Conservation (phyloP, 495 filamentous ascomycete species). For the Aspergillus indologenus region DNA sequence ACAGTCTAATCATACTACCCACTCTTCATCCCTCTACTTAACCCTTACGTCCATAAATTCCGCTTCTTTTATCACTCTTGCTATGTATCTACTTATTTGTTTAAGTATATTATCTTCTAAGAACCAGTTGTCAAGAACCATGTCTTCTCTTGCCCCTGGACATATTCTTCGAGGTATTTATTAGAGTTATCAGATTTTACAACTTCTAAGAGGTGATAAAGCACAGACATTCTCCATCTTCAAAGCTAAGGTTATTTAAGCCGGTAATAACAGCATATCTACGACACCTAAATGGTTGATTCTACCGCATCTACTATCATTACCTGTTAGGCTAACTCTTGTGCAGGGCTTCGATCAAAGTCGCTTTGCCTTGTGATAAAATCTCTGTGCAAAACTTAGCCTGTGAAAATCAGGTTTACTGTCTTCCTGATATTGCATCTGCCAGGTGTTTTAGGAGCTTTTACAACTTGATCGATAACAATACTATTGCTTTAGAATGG, state of each 20-base stretch:
- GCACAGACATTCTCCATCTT: constrained; percentile 8
- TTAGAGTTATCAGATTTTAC: not conserved
- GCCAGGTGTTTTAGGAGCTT: constrained; percentile 9
- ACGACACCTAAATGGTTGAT: constrained; percentile 6
- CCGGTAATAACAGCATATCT: not conserved
- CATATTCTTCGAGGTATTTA: not conserved
- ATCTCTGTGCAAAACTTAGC: constrained; percentile 4
- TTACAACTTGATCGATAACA: constrained; percentile 10
- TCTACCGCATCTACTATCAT: not conserved
- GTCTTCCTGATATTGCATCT: constrained; percentile 5
- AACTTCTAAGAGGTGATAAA: constrained; percentile 6
- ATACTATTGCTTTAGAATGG: constrained; percentile 12
- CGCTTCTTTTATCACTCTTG: no score
- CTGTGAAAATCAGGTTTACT: constrained; percentile 9
- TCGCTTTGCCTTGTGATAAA: constrained; percentile 3
- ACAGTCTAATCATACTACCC: no score
- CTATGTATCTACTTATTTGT: not conserved
- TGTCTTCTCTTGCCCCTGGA: not conserved
- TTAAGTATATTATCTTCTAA: not conserved
- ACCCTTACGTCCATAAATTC: no score
- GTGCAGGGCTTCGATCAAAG: constrained; percentile 11
- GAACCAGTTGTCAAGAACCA: not conserved
- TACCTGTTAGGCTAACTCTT: constrained; percentile 2
- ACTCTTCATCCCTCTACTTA: no score
- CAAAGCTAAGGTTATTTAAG: constrained; percentile 7